Evolutionary conservation across 805 yeast genomes (phyloP), one percentile per base, ranked within the genome.

Genomic region (Millerozyma miso): DNA sequence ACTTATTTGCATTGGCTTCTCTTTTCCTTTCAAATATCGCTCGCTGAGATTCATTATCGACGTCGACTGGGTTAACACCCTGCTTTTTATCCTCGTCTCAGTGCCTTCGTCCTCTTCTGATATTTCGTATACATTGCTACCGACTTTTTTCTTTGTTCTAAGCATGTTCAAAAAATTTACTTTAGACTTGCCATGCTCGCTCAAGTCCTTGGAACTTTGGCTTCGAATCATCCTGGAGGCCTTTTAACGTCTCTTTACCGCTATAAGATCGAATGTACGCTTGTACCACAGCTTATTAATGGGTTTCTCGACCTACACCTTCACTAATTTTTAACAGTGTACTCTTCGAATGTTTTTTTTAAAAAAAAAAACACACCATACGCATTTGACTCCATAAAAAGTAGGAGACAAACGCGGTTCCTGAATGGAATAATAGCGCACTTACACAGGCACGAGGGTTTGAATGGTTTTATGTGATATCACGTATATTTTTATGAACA

Each of bases 161-260:
- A 54, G 47, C 7, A 53, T 45, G 29, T 43, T 42, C 23, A 56
- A 50, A 38, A 55, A 43, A n/a, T 45, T 39, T 15, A 50, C 40
- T 38, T 40, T 48, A 10, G 48, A 42, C 19, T 50, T 47, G 40
- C 45, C 47, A 32, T 45, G 51, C n/a, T 57, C 62, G 35, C 48
- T 47, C 4, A 60, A 40, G 42, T 56, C 56, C 17, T 53, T 45
- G 10, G 56, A 54, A 40, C 63, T 58, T 31, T 56, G 62, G 38
- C 63, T 59, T 39, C 63, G 52, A 31, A 60, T 48, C 65, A 60
- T 60, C 20, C 19, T 43, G 13, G 31, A 26, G 13, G 31, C 8
- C 12, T 26, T 10, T 26, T 10, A 26, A 10, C 8, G 13, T 13
- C 13, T 26, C 31, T 10, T 10, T 10, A 13, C 8, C 8, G 31